Percentiles rank a stretch among this genome's conserved stretches.
These are phyloP conservation scores for Saccharomyces hybrid DNA, from an alignment of 1,139 yeast genomes.

Conservation along the genomic window DNA sequence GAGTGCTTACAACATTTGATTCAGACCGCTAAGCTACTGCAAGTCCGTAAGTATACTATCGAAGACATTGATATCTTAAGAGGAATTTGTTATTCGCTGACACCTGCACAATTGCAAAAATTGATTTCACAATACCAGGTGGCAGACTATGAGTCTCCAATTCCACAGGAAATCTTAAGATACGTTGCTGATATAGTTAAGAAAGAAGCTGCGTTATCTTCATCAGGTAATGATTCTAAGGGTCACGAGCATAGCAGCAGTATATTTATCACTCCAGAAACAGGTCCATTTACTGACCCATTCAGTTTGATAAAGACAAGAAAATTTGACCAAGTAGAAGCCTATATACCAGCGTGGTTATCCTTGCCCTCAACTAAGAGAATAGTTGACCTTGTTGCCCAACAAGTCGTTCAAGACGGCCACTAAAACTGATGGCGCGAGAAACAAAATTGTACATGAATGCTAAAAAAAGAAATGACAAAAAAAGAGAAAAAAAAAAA, in stretches of 20 bases:
- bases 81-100: conserved; percentile 90
- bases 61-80: conserved; percentile 90
- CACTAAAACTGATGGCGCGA: conserved; percentile 2
- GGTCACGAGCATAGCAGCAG: conserved; percentile 41
- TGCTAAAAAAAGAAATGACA: background rate
- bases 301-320: conserved; percentile 82
- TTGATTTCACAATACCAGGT: conserved; percentile 81
- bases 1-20: conserved; percentile 78
- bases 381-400: conserved; percentile 83
- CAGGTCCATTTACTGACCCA: conserved; percentile 81
- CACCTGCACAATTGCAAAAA: conserved; percentile 91
- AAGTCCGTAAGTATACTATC: conserved; percentile 79
- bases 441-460: conserved; percentile 1
- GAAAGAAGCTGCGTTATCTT: conserved; percentile 41
- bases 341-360: conserved; percentile 94
- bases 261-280: conserved; percentile 52
- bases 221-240: conserved; percentile 32
- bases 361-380: conserved; percentile 83
- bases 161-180: conserved; percentile 74
- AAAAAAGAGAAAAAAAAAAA: background rate
- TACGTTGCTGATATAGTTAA: conserved; percentile 82
- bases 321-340: conserved; percentile 83
- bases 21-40: conserved; percentile 91
- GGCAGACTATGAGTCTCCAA: conserved; percentile 94
- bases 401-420: conserved; percentile 47